Percentiles rank a stretch among this genome's conserved stretches.
These are phyloP conservation scores for Tuber aestivum DNA, from an alignment of 495 filamentous ascomycete genomes.

Conservation along the genomic window DNA sequence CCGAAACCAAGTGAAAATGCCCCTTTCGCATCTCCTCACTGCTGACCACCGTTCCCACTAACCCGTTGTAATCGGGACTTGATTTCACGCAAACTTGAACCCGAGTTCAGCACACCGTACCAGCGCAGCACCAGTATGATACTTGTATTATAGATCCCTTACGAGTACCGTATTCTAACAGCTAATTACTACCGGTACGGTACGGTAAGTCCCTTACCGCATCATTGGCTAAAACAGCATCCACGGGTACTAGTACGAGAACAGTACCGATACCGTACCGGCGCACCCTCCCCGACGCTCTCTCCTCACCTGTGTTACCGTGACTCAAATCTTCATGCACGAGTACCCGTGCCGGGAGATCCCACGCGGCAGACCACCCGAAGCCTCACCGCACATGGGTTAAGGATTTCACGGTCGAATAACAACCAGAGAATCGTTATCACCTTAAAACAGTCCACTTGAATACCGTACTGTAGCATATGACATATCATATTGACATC, in stretches of 20 bases:
- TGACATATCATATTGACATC: neutral
- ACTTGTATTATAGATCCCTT: no score
- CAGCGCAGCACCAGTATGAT: no score
- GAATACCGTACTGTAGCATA: neutral
- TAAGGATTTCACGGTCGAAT: neutral
- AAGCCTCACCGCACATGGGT: neutral
- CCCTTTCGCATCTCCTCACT: neutral
- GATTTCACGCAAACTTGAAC: neutral
- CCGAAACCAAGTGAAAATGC: conserved; percentile 2
- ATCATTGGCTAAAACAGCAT: neutral
- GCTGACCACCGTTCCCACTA: neutral
- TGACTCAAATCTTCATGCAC: neutral
- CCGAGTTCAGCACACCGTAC: neutral
- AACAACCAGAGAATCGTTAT: neutral
- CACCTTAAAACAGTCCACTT: neutral
- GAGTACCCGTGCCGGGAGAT: neutral
- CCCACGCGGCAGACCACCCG: neutral
- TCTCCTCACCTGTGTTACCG: neutral
- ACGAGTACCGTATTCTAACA: neutral
- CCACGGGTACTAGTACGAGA: no score
- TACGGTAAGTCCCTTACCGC: neutral
- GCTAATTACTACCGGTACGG: neutral
- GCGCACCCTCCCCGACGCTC: neutral
- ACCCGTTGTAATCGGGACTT: neutral
- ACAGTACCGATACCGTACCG: neutral